Base-by-base conservation (phyloP, 306 rosid species). In the Cucurbita maxima region DNA sequence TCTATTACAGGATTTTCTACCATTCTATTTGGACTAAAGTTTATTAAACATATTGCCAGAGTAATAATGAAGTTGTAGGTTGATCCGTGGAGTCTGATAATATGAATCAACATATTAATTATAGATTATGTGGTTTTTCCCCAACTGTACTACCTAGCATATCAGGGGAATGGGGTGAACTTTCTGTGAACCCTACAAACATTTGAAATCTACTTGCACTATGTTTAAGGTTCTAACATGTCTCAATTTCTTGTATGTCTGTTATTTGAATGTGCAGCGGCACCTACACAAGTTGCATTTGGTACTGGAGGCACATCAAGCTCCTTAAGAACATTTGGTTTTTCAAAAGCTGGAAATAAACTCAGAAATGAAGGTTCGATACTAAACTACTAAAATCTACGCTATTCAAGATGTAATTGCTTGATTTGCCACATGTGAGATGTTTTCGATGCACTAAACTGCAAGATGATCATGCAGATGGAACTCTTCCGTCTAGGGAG, bases 271-370 rank as follows among this genome's bases (percentile, higher is more conserved):
- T 82, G 78, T 78, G 57, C 89, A 89, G 96, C 83, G 84, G 79
- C 81, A 70, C 80, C 90, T 44, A 75, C 86, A 8, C 86, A 84
- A 82, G 81, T 87, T 82, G 92, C 91, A 53, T 91, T 90, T 78
- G 98, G 98, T 76, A 30, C 58, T 64, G 96, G 92, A 70, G 94
- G 88, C 43, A 78, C 77, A 55, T 75, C 95, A 58, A n/a, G 80
- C 40, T 68, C 83, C 71, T 3, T 79, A 61, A 89, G 78, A 82
- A 76, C 88, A 45, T 87, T 53, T 76, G 85, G 84, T 74, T 8
- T 30, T 84, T 72, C 75, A 36, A 82, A 60, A 75, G 79, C 79
- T 74, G 84, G 76, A 9, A 80, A 58, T 73, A 51, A 25, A 48
- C 44, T 25, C 44, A 44, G 50, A 61, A 36, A 53, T 56, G 85